Evolutionary conservation across 306 rosid species (phyloP).

Genomic region (Aeschynomene evenia): DNA sequence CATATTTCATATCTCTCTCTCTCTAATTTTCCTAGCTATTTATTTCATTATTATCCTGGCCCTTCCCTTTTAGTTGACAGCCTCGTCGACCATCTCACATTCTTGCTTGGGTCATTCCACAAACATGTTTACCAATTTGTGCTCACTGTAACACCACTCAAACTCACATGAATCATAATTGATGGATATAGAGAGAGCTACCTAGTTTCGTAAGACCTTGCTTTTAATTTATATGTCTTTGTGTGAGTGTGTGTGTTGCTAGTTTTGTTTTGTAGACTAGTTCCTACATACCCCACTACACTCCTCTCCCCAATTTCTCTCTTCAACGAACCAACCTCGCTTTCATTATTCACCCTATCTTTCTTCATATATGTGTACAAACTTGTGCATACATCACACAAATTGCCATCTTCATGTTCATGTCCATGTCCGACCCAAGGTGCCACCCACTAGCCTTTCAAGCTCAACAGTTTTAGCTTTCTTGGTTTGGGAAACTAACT

Average conservation of each 20-base stretch:
- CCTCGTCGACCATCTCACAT: conserved; percentile 24
- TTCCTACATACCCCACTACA: not conserved
- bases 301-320: no score
- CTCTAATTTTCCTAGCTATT: no score
- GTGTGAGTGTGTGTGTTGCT: no score
- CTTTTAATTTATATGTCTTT: no score
- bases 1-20: no score
- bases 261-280: no score
- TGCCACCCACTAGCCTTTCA: conserved; percentile 31
- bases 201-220: no score
- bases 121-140: conserved; percentile 46
- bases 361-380: conserved; percentile 23
- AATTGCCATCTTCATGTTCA: no score
- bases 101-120: conserved; percentile 44
- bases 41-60: no score
- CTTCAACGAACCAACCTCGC: conserved; percentile 27
- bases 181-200: no score
- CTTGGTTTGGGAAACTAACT: conserved; percentile 37
- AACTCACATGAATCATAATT: conserved; percentile 42
- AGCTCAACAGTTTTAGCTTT: conserved; percentile 33
- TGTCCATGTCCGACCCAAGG: conserved; percentile 29
- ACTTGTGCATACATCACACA: conserved; percentile 2
- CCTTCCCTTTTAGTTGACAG: conserved; percentile 2
- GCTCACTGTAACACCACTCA: conserved; percentile 42
- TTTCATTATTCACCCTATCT: conserved; percentile 19